These are phyloP conservation scores for Jatropha podagrica DNA, from an alignment of 441 rosid species.

Conservation along the genomic window DNA sequence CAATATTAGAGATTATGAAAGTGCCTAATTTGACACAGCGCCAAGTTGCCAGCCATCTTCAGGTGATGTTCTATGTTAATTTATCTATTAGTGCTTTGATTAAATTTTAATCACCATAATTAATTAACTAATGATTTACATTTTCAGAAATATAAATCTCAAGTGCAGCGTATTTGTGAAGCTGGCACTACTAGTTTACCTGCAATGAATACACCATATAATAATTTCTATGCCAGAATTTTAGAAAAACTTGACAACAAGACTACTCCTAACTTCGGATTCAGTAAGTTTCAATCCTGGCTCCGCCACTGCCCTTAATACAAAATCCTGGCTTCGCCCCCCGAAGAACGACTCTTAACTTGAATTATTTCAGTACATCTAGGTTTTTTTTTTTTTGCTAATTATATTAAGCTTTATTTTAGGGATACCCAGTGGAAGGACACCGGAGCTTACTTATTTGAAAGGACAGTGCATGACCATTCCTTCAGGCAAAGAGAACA, in stretches of 20 bases:
- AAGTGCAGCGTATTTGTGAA: slow-evolving; percentile 24
- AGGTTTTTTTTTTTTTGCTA: too few species aligned
- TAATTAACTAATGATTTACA: neutral
- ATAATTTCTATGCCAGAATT: neutral
- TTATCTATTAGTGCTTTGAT: neutral
- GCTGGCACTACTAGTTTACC: neutral
- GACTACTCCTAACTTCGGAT: neutral
- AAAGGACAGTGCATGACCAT: neutral
- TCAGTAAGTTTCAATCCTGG: too few species aligned
- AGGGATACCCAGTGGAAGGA: neutral
- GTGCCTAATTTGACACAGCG: slow-evolving; percentile 42
- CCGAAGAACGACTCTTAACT: too few species aligned
- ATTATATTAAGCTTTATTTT: neutral
- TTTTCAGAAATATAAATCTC: slow-evolving; percentile 45
- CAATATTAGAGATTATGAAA: slow-evolving; percentile 40
- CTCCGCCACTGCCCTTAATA: too few species aligned
- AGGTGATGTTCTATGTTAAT: slow-evolving; percentile 34
- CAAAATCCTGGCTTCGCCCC: too few species aligned
- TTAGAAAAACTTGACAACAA: neutral
- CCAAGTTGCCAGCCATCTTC: slow-evolving; percentile 63
- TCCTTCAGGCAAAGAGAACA: neutral
- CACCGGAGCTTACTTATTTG: neutral
- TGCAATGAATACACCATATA: neutral
- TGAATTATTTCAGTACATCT: too few species aligned
- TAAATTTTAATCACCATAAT: neutral